Conservation (phyloP, 2,329 filamentous ascomycete species). For the Chrysoporthe puriensis region DNA sequence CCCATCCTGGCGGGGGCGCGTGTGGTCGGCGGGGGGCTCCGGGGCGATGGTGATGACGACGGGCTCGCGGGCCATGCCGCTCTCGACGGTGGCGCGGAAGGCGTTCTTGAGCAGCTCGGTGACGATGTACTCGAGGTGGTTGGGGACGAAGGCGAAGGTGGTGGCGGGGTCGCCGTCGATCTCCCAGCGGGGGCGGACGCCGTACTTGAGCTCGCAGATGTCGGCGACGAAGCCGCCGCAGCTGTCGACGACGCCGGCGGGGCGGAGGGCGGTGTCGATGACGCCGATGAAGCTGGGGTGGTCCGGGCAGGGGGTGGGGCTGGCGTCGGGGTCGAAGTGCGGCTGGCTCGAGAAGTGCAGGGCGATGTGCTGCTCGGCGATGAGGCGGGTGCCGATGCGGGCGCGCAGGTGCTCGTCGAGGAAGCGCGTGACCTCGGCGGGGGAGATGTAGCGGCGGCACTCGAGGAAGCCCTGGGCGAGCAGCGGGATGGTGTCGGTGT, state of each 20-base stretch:
- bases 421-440: constrained; percentile 83
- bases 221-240: constrained; percentile 93
- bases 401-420: constrained; percentile 92
- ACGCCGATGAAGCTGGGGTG: constrained; percentile 82
- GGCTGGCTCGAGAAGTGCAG: constrained; percentile 75
- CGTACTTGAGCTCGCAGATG: constrained; percentile 96
- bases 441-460: constrained; percentile 85
- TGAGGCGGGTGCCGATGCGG: constrained; percentile 88
- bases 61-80: constrained; percentile 75
- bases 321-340: constrained; percentile 61
- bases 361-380: constrained; percentile 96
- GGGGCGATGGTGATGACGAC: constrained; percentile 91
- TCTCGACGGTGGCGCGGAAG: constrained; percentile 90
- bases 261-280: constrained; percentile 87
- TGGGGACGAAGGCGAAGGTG: constrained; percentile 91
- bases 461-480: constrained; percentile 92
- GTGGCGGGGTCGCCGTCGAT: constrained; percentile 86
- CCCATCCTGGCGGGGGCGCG: constrained; percentile 24
- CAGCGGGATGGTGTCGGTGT: constrained; percentile 91
- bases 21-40: constrained; percentile 49
- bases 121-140: constrained; percentile 96
- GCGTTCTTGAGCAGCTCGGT: constrained; percentile 97
- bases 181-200: constrained; percentile 76
- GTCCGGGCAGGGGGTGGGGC: constrained; percentile 55
- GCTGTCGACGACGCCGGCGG: constrained; percentile 77